Evolutionary conservation across 805 yeast genomes (phyloP).

Genomic region (Komagataella phaffii): DNA sequence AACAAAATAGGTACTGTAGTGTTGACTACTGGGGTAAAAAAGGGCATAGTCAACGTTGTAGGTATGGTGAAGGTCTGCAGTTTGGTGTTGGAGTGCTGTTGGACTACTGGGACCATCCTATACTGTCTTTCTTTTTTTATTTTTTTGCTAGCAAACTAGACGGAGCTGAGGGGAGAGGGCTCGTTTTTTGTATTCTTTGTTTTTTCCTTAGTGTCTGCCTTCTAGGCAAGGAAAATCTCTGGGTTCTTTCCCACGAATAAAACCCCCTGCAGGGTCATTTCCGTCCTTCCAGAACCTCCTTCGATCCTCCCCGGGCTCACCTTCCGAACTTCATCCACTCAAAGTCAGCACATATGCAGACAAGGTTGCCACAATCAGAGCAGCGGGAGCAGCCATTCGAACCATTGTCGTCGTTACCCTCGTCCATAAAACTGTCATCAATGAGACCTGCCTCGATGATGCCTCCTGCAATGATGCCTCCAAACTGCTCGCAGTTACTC

Average conservation of each 20-base stretch:
- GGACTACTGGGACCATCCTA: too few species aligned
- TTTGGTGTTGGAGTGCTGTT: too few species aligned
- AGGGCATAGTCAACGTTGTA: too few species aligned
- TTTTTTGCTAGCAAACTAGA: too few species aligned
- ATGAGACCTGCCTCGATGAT: neutral
- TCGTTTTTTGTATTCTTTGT: too few species aligned
- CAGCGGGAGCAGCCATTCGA: neutral
- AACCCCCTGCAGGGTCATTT: neutral
- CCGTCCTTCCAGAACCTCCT: neutral
- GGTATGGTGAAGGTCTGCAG: too few species aligned
- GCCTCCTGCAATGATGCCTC: neutral
- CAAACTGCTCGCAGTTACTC: neutral
- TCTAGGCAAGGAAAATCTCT: neutral
- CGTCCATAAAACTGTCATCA: neutral
- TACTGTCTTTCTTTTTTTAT: too few species aligned
- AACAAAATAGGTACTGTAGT: neutral
- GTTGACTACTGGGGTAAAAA: neutral
- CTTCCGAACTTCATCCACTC: neutral
- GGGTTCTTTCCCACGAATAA: neutral
- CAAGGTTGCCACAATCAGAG: neutral
- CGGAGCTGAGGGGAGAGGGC: too few species aligned
- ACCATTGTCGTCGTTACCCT: neutral
- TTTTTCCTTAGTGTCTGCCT: neutral
- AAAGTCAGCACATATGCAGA: neutral
- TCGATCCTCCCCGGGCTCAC: neutral